A percentile compares a stretch with the other conserved stretches of the same genome.
Conservation (phyloP, 179 eudicot genomes). For the Drosera spatulata region DNA sequence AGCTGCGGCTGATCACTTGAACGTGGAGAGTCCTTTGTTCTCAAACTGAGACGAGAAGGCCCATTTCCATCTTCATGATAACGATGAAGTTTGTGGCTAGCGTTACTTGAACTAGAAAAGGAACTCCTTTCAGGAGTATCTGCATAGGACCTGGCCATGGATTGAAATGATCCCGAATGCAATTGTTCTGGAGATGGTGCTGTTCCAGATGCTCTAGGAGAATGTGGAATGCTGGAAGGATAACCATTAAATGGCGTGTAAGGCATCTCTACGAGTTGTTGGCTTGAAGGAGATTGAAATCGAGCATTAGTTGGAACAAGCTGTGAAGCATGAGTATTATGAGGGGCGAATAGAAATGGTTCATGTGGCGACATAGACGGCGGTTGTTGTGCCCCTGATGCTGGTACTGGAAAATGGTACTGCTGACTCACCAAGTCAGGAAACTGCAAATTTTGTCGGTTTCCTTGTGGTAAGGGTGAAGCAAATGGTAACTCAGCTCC, state of each 20-base stretch:
- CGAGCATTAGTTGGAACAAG: neutral
- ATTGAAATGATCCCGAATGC: neutral
- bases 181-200: neutral
- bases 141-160: neutral
- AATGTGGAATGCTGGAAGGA: neutral
- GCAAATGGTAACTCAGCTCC: too few species aligned
- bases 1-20: slow-evolving; percentile 1
- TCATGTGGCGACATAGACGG: slow-evolving; percentile 1
- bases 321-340: slow-evolving; percentile 1
- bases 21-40: neutral
- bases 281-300: neutral
- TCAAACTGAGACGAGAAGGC: neutral
- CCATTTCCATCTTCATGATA: too few species aligned
- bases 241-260: too few species aligned
- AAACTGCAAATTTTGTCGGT: too few species aligned
- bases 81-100: too few species aligned
- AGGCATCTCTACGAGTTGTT: neutral
- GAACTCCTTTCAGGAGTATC: neutral
- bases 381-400: neutral
- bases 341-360: slow-evolving; percentile 3
- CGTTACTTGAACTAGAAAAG: neutral
- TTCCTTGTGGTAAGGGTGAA: too few species aligned
- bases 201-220: neutral
- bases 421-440: too few species aligned
- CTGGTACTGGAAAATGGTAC: neutral